phyloP scores from a whole-genome alignment of 768 basidiomycete genomes.

The Pleurotus ostreatus region DNA sequence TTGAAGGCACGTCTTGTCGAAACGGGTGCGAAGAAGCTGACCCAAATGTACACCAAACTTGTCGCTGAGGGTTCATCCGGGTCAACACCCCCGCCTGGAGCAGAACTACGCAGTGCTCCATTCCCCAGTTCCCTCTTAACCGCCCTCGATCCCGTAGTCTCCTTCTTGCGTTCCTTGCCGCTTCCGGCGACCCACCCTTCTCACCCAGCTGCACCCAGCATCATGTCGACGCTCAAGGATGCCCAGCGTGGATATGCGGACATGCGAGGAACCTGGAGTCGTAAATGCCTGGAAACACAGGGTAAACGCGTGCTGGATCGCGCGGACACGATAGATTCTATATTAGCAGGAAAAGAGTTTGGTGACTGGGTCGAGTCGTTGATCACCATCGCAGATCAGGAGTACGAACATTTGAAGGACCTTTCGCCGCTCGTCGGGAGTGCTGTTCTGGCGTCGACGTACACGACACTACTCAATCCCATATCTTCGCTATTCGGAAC shows the following conservation, averaged over 20 bases:
- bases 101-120: constrained; percentile 48
- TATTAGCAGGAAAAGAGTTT: constrained; percentile 66
- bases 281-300: constrained; percentile 69
- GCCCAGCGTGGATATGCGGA: constrained; percentile 82
- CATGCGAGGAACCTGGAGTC: constrained; percentile 79
- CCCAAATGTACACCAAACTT: constrained; percentile 79
- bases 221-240: constrained; percentile 63
- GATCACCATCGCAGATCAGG: constrained; percentile 66
- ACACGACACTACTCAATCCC: constrained; percentile 56
- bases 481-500: constrained; percentile 61
- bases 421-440: constrained; percentile 57
- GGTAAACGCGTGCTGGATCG: constrained; percentile 67
- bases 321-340: constrained; percentile 63
- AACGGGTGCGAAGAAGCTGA: constrained; percentile 78
- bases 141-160: constrained; percentile 59
- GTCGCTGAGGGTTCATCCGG: constrained; percentile 86
- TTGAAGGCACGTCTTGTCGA: constrained; percentile 67
- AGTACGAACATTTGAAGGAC: constrained; percentile 60
- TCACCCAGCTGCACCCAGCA: constrained; percentile 67
- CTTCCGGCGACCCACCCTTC: constrained; percentile 79
- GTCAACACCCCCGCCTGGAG: constrained; percentile 56
- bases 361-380: constrained; percentile 67
- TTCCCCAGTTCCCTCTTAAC: constrained; percentile 52
- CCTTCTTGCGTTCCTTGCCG: constrained; percentile 68
- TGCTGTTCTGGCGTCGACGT: constrained; percentile 52